Conservation (phyloP, 202 grass and related monocot species). For the Hordeum pubiflorum region DNA sequence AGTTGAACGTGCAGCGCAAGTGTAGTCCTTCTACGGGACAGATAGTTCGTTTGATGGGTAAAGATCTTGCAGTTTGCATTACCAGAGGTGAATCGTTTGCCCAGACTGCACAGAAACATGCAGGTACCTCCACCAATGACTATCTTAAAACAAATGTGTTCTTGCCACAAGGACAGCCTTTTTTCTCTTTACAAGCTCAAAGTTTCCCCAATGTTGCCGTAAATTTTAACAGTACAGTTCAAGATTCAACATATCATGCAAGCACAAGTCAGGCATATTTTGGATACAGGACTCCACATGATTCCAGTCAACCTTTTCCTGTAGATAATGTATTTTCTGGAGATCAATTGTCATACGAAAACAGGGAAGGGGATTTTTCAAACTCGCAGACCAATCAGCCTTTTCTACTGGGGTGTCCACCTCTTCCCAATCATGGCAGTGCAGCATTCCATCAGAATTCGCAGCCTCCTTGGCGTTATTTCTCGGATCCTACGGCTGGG, state of each 20-base stretch:
- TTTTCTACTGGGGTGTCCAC: constrained; percentile 19
- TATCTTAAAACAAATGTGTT: constrained; percentile 8
- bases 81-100: constrained; percentile 25
- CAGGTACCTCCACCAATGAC: constrained; percentile 7
- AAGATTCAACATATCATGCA: constrained; percentile 16
- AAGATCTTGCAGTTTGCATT: constrained; percentile 49
- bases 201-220: constrained; percentile 13
- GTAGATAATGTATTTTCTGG: constrained; percentile 16
- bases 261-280: constrained; percentile 23
- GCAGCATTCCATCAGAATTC: constrained; percentile 23
- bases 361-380: constrained; percentile 6
- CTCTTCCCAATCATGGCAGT: constrained; percentile 20
- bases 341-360: constrained; percentile 15
- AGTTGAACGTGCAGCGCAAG: constrained; percentile 18
- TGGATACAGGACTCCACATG: constrained; percentile 23
- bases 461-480: not conserved
- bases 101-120: constrained; percentile 16
- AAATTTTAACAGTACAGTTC: not conserved
- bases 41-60: constrained; percentile 73
- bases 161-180: constrained; percentile 38
- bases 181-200: constrained; percentile 34
- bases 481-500: constrained; percentile 12
- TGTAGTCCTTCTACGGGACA: constrained; percentile 29
- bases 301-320: constrained; percentile 6
- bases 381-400: not conserved